Evolutionary conservation across 768 basidiomycete genomes (phyloP).

Genomic region (Suillus cothurnatus): DNA sequence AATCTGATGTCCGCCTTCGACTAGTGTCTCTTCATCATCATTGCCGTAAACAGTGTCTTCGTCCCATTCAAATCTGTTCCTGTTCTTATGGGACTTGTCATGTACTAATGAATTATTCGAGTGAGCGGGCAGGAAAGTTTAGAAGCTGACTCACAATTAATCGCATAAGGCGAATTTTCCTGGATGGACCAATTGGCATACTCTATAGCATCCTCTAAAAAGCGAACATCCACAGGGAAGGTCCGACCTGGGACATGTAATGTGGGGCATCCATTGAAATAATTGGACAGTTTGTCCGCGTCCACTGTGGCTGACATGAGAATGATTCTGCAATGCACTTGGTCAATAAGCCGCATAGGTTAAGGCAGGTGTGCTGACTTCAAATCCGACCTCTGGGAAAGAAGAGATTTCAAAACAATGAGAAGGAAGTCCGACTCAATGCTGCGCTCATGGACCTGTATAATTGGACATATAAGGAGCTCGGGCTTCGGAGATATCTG

Average conservation of each 20-base stretch:
- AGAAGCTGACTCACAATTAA: slow-evolving; percentile 51
- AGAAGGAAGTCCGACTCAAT: slow-evolving; percentile 98
- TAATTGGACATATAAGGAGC: neutral
- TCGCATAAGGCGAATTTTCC: slow-evolving; percentile 81
- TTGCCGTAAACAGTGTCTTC: slow-evolving; percentile 66
- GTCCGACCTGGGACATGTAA: slow-evolving; percentile 92
- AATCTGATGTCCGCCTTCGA: slow-evolving; percentile 2
- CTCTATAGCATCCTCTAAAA: slow-evolving; percentile 91
- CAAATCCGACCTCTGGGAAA: slow-evolving; percentile 77
- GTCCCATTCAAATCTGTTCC: slow-evolving; percentile 72
- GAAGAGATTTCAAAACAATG: slow-evolving; percentile 85
- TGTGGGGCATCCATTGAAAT: slow-evolving; percentile 85
- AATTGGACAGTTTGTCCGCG: slow-evolving; percentile 83
- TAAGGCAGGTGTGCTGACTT: slow-evolving; percentile 52
- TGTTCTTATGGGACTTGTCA: slow-evolving; percentile 65
- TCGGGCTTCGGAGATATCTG: slow-evolving; percentile 1
- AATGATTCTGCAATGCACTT: slow-evolving; percentile 59
- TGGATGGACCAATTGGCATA: slow-evolving; percentile 75
- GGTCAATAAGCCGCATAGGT: slow-evolving; percentile 9
- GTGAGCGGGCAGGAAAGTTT: neutral
- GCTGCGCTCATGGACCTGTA: slow-evolving; percentile 89
- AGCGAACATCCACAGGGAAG: slow-evolving; percentile 86
- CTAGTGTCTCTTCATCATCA: slow-evolving; percentile 58
- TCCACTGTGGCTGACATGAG: slow-evolving; percentile 98
- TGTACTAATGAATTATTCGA: slow-evolving; percentile 42